Base-by-base conservation (phyloP, 2,329 filamentous ascomycete genomes). In the Microthyrium microscopicum region DNA sequence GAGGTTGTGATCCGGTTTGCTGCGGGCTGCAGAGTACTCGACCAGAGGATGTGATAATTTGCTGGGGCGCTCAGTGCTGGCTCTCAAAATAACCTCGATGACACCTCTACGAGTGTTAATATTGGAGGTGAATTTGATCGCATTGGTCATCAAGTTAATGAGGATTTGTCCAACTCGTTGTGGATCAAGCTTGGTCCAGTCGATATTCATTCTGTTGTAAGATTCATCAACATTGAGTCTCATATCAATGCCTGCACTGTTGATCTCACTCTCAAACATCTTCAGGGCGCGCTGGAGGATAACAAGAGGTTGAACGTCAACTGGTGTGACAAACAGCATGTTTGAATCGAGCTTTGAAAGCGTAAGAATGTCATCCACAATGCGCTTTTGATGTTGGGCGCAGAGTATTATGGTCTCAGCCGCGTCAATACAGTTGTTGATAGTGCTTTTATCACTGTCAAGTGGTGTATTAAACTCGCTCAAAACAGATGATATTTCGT, bases 91-190 rank as follows among this genome's bases (percentile, higher is more conserved):
- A 16, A 84, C 69, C 5, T 63, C 63, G 40, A 84, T 83, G 3
- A 69, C 13, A n/a, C n/a, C n/a, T n/a, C n/a, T 68, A 5, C 73
- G 66, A 9, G 60, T 67, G 12, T 62, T 61, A 13, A 74, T 69
- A 0, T 63, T 63, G 22, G 72, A 72, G 1, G 81, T 87, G 48
- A 94, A 93, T 50, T 94, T 94, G 26, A 93, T 60, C 51, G 78
- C 82, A 57, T 94, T 94, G 54, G 79, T 85, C 29, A 92, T 82
- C 20, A 94, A 62, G 48, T 92, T 92, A 59, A 91, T 93, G 29
- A 93, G 70, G n/a, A 93, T 79, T 50, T 93, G 85, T 17, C 92
- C 58, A 47, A 87, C 71, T 17, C 80, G 66, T 12, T 74, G 77
- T 0, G 80, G 75, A 48, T 87, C 81, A 19, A 83, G 60, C 41